Conservation (phyloP, 495 filamentous ascomycete species). For the Hypomontagnella submonticulosa region DNA sequence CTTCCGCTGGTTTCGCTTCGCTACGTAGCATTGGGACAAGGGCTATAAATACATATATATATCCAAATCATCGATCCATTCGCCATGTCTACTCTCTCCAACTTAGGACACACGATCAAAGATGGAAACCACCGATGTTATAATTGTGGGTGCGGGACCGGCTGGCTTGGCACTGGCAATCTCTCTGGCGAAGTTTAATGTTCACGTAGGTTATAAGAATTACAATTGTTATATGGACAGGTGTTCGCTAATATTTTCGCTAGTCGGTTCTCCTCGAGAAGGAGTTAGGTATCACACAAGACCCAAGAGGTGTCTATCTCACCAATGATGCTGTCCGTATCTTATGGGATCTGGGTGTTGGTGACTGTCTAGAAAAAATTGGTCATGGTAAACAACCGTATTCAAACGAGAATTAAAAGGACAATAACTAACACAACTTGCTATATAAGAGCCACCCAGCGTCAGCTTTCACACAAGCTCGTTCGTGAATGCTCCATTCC, state of each 20-base stretch:
- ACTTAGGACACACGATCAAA: neutral
- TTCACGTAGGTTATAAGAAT: constrained; percentile 35
- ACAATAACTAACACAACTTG: neutral
- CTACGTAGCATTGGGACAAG: no score
- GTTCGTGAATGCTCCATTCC: constrained; percentile 35
- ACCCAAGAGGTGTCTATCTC: constrained; percentile 63
- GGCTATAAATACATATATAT: no score
- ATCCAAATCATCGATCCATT: no score
- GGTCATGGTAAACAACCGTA: constrained; percentile 41
- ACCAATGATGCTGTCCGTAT: constrained; percentile 63
- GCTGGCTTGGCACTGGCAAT: constrained; percentile 50
- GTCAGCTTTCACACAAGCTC: constrained; percentile 44
- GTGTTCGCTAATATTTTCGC: neutral
- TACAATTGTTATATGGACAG: neutral
- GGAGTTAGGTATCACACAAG: constrained; percentile 57
- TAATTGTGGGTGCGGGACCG: constrained; percentile 55
- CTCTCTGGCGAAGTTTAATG: constrained; percentile 48
- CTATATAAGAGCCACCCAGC: constrained; percentile 43
- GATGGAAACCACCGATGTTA: constrained; percentile 47
- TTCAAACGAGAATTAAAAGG: neutral
- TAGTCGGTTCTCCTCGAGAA: constrained; percentile 56
- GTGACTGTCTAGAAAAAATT: constrained; percentile 52
- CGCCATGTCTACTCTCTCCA: no score
- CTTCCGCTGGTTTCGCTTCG: no score
- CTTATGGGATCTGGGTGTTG: constrained; percentile 58